phyloP scores from a whole-genome alignment of 2,329 filamentous ascomycete species.

The Pyrenophora tritici-repentis region DNA sequence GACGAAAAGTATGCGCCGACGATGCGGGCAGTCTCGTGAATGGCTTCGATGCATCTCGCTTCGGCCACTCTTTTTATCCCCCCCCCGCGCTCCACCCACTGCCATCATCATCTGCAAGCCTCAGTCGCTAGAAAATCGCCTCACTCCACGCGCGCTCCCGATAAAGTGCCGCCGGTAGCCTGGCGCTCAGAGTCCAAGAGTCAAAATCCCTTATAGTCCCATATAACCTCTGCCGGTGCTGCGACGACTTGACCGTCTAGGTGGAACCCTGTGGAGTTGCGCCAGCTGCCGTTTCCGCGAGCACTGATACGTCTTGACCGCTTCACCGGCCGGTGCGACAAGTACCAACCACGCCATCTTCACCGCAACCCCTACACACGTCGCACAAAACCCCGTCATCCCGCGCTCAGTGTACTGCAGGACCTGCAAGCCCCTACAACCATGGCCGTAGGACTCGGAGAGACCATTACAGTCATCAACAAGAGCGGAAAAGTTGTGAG shows the following conservation, averaged over 20 bases:
- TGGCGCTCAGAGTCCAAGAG: conserved; percentile 1
- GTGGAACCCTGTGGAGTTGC: conserved; percentile 33
- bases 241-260: conserved; percentile 17
- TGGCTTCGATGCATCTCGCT: conserved; percentile 26
- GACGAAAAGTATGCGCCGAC: conserved; percentile 15
- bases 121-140: conserved; percentile 24
- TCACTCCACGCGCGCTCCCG: conserved; percentile 29
- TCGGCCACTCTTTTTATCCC: conserved; percentile 16
- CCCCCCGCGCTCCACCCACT: conserved; percentile 21
- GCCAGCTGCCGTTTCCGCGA: conserved; percentile 29
- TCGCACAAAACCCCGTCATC: conserved; percentile 28
- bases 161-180: neutral
- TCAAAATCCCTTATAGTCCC: conserved; percentile 14
- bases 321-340: conserved; percentile 26
- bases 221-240: conserved; percentile 12
- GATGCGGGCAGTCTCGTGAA: conserved; percentile 31
- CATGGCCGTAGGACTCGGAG: conserved; percentile 58
- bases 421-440: conserved; percentile 15
- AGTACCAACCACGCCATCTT: conserved; percentile 22
- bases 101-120: conserved; percentile 25
- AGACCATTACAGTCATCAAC: conserved; percentile 89
- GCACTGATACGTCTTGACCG: conserved; percentile 40
- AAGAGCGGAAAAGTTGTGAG: conserved; percentile 89
- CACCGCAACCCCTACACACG: conserved; percentile 16
- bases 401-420: conserved; percentile 31